A percentile compares a stretch with the other conserved stretches of the same genome.
Conservation (phyloP, 2,329 filamentous ascomycete genomes). For the Stagonosporopsis vannaccii region DNA sequence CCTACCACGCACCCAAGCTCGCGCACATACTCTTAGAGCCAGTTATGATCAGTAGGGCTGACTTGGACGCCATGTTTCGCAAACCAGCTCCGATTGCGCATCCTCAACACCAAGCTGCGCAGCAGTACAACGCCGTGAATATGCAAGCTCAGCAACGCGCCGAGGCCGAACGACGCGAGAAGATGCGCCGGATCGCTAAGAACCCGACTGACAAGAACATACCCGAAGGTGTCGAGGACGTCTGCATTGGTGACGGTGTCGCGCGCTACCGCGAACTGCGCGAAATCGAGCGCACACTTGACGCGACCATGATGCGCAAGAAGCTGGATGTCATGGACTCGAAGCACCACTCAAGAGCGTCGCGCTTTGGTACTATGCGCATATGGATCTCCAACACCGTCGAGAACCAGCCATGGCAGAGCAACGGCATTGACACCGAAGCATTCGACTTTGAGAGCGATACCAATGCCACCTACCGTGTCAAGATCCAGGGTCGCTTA, state of each 20-base stretch:
- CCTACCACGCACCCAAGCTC: conserved; percentile 6
- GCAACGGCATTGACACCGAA: conserved; percentile 70
- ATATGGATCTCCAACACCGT: conserved; percentile 96
- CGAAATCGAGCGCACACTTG: conserved; percentile 85
- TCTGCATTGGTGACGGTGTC: conserved; percentile 81
- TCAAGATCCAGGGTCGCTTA: conserved; percentile 89
- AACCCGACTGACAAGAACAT: conserved; percentile 96
- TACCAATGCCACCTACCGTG: conserved; percentile 79
- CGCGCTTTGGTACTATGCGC: conserved; percentile 83
- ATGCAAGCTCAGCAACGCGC: conserved; percentile 56
- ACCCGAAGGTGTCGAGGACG: conserved; percentile 82
- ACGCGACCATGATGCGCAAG: conserved; percentile 94
- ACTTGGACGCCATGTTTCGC: conserved; percentile 56
- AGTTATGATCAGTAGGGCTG: conserved; percentile 57
- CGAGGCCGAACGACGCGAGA: conserved; percentile 64
- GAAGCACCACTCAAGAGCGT: conserved; percentile 75
- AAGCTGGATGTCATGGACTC: conserved; percentile 87
- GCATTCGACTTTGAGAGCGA: conserved; percentile 83
- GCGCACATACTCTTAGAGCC: conserved; percentile 12
- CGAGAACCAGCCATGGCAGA: conserved; percentile 94
- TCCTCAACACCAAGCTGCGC: conserved; percentile 59
- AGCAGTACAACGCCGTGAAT: conserved; percentile 51
- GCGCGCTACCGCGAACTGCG: conserved; percentile 83
- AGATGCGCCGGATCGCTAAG: conserved; percentile 79
- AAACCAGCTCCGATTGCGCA: conserved; percentile 55